Percentiles rank a stretch among this genome's conserved stretches.
These are phyloP conservation scores for Pyricularia grisea DNA, from an alignment of 2,329 filamentous ascomycete species.

Conservation along the genomic window DNA sequence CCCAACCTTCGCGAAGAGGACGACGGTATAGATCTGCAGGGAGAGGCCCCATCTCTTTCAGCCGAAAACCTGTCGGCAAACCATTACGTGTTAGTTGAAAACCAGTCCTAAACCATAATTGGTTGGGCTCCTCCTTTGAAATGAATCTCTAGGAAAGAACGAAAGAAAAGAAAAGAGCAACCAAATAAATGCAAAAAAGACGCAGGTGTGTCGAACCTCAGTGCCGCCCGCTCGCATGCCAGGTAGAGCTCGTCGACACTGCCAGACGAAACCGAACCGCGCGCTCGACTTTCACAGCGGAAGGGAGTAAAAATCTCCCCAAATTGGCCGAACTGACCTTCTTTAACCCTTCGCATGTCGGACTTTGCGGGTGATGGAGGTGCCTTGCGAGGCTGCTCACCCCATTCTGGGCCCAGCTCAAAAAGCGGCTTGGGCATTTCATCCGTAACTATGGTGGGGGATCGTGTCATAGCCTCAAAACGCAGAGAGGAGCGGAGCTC, in stretches of 20 bases:
- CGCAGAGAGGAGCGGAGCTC: background rate
- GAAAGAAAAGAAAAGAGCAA: no score
- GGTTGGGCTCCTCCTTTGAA: no score
- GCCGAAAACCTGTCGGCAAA: background rate
- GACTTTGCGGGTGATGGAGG: background rate
- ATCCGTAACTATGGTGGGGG: background rate
- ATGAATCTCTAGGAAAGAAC: no score
- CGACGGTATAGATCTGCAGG: background rate
- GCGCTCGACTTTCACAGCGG: background rate
- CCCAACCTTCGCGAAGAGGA: background rate
- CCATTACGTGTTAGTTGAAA: no score
- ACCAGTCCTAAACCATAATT: no score
- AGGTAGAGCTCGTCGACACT: background rate
- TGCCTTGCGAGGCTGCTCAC: background rate
- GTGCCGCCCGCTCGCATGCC: no score
- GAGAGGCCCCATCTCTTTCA: background rate
- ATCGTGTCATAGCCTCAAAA: background rate
- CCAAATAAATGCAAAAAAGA: no score
- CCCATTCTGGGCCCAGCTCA: background rate
- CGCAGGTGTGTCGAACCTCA: no score
- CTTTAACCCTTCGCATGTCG: background rate
- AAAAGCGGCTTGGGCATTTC: background rate
- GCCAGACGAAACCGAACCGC: background rate
- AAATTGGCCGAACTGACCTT: background rate
- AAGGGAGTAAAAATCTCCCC: background rate